Evolutionary conservation across 2,329 filamentous ascomycete species (phyloP), one percentile per base, ranked within the genome.

Genomic region (Cercospora sesami): DNA sequence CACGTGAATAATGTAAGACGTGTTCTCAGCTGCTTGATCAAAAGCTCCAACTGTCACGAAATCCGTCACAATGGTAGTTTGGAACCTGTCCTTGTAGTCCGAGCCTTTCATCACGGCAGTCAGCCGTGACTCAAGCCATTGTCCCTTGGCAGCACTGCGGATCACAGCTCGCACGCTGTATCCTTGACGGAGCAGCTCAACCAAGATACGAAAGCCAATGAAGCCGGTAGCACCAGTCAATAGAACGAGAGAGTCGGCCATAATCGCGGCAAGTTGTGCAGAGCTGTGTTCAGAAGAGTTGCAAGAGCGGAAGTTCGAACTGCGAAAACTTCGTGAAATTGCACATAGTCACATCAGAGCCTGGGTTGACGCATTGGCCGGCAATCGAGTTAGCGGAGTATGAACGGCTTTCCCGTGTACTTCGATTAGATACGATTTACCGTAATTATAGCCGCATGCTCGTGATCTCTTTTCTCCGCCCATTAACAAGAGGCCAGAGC

Each of bases 211-310:
- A 67, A 77, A 80, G 45, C 80, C 81, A 9, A 81, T 66, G 61
- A 78, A 76, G 55, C 81, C 80, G 9, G 79, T 81, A 48, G 74
- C 77, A 26, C 80, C 80, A 5, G 80, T 82, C 67, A 81, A 74
- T 30, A 78, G 71, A 39, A 78, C 70, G 14, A 57, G 65, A n/a
- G 58, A 23, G 8, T 18, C 26, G 26, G 60, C 36, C 69, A 68
- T 68, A 16, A 33, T 61, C 5, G 48, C 23, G 26, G 48, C 23
- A 28, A n/a, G 12, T 28, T 55, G 23, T 28, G 48, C 23, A 55
- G 48, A 55, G 48, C 12, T 28, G 48, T 55, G 23, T 28, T 55
- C 48, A 30, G 8, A 55, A 55, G 12, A 55, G 23, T n/a, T 55
- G 48, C 23, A 26, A 55, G 16, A 55, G 21, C 23, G 23, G 12